Evolutionary conservation across 176 grass and related monocot genomes (phyloP), one percentile per base, ranked within the genome.

Genomic region (Carex myosuroides): DNA sequence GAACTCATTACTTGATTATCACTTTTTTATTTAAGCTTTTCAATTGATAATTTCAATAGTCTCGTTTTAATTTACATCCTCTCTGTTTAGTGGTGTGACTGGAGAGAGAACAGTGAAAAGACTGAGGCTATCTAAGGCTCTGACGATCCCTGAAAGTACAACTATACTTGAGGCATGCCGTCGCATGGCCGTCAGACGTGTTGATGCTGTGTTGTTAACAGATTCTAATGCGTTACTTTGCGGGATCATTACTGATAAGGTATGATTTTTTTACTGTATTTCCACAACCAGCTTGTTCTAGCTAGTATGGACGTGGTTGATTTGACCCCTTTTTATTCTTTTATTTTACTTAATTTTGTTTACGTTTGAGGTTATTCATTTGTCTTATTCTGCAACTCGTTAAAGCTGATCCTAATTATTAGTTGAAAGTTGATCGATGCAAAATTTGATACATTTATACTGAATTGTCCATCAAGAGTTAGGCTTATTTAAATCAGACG

Each of bases 191-290:
- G 39, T 86, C 18, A 89, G 89, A 24, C 94, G 91, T 64, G 88
- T 95, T 8, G 93, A 99, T 4, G 93, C 96, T 8, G 89, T 95
- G 14, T 79, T 99, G 88, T 87, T 99, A 79, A 99, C 96, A 0
- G 93, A 99, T 84, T 99, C 93, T 70, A 99, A 95, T 60, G 93
- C 96, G 0, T 82, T 98, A 76, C 87, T 98, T 4, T 98, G 96
- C 21, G 96, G 96, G 55, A 98, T 98, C 85, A 88, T 98, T 18
- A 95, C 96, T 35, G 96, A 98, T 86, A 98, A 98, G 96, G 96
- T 95, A 64, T 39, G 61, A 52, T 78, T 56, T 56, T 24, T 18
- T 78, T 52, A 33, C 52, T 26, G 6, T 78, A 24, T 73, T 48
- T 73, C n/a, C 22, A 20, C 42, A 13, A 73, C 4, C n/a, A 13